Evolutionary conservation across 1,284 basidiomycete genomes (phyloP).

Genomic region (Puccinia triticina): DNA sequence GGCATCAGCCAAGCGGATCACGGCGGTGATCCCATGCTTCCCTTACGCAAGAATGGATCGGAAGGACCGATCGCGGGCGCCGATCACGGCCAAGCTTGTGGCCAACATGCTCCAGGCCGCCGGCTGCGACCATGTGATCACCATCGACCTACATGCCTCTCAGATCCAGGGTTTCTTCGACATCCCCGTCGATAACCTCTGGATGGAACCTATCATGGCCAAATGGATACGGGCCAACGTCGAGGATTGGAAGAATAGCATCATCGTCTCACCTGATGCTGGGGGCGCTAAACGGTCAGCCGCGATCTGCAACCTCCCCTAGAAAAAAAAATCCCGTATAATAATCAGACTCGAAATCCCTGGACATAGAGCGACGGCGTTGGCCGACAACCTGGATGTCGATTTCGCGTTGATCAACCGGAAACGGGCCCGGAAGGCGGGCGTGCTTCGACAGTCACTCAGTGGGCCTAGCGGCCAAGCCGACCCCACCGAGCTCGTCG

Average conservation of each 20-base stretch:
- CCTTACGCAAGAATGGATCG: slow-evolving; percentile 92
- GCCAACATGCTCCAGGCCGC: slow-evolving; percentile 97
- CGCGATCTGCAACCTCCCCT: no score
- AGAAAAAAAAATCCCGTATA: no score
- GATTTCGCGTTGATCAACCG: slow-evolving; percentile 97
- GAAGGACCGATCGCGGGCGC: slow-evolving; percentile 94
- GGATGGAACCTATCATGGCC: slow-evolving; percentile 61
- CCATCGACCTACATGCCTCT: slow-evolving; percentile 96
- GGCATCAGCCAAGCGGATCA: slow-evolving; percentile 91
- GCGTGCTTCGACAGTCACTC: slow-evolving; percentile 1
- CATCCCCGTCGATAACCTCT: slow-evolving; percentile 96
- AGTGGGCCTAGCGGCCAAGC: slow-evolving; percentile 24
- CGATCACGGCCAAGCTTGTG: slow-evolving; percentile 96
- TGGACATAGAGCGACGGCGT: slow-evolving; percentile 75
- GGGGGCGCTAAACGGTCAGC: slow-evolving; percentile 91
- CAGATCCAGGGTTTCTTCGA: slow-evolving; percentile 99
- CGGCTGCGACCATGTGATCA: slow-evolving; percentile 97
- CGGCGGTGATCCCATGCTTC: slow-evolving; percentile 96
- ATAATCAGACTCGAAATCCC: not conserved
- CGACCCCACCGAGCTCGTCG: slow-evolving; percentile 60
- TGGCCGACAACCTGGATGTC: slow-evolving; percentile 91
- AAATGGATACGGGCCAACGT: slow-evolving; percentile 79
- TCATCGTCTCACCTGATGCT: slow-evolving; percentile 95
- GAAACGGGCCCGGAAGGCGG: slow-evolving; percentile 65
- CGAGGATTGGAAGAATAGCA: slow-evolving; percentile 80